Base-by-base conservation (phyloP, 1,139 yeast species). In the Saccharomycopsis phalli region DNA sequence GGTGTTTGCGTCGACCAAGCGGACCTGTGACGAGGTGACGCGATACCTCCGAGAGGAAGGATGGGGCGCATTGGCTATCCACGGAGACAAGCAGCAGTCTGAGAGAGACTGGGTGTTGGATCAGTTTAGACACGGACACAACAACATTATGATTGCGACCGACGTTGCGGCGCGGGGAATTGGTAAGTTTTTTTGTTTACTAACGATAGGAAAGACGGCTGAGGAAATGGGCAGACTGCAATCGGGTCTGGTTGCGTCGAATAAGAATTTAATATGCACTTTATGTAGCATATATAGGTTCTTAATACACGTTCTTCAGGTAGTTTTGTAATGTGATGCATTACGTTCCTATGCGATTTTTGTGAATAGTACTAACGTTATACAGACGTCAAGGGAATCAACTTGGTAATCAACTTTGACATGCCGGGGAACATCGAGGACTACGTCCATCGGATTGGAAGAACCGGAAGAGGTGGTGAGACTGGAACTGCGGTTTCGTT, bases 151-250 rank as follows among this genome's bases (percentile, higher is more conserved):
- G 97, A 95, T 88, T 61, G 98, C 98, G 50, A 91, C 98, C 53
- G 98, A 91, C 66, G 98, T 91, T 63, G 98, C 98, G 48, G 95
- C 98, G 52, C 86, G 98, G 76, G 98, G 98, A 78, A 88, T 91
- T 72, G 98, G 95, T 87, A 86, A 68, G 97, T 83, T 64, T 64
- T 48, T 50, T 52, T 39, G 46, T 47, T 42, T 35, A 25, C 27
- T 31, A 11, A 28, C 31, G n/a, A 13, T 28, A 28, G 16, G 16
- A 28, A 17, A 6, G 18, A 13, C n/a, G n/a, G 5, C 16, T 28
- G 31, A 28, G 31, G 18, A 28, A 17, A 11, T 28, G 31, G 18
- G n/a, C n/a, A n/a, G n/a, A n/a, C n/a, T n/a, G n/a, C 35, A 31
- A 13, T 14, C 20, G n/a, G n/a, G 7, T 31, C 20, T 14, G 32